A percentile compares a stretch with the other conserved stretches of the same genome.
Evolutionary conservation across 352 stramenopile species (phyloP).

Genomic region (Globisporangium lucens): DNA sequence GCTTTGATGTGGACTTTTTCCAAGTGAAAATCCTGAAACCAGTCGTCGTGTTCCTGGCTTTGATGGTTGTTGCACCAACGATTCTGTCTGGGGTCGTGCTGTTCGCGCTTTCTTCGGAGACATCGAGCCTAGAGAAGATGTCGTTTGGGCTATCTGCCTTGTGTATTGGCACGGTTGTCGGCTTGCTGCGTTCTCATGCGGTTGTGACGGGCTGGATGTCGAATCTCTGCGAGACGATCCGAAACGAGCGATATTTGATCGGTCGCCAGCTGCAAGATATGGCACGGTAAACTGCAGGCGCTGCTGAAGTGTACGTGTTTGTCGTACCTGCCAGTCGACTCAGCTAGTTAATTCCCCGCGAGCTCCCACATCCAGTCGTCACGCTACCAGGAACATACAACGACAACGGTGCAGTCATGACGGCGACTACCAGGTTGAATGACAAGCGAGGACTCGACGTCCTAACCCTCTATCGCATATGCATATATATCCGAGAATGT

Average conservation of each 20-base stretch:
- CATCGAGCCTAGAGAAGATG: slow-evolving; percentile 40
- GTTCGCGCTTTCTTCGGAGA: slow-evolving; percentile 34
- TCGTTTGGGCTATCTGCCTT: slow-evolving; percentile 56
- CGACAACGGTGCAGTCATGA: not conserved
- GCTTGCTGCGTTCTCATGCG: slow-evolving; percentile 44
- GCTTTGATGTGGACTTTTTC: slow-evolving; percentile 73
- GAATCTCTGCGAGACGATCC: slow-evolving; percentile 78
- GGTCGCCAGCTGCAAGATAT: slow-evolving; percentile 85
- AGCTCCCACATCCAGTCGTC: not conserved
- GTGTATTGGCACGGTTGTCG: slow-evolving; percentile 31
- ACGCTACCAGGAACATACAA: not conserved
- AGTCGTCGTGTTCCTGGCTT: slow-evolving; percentile 39
- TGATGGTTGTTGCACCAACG: slow-evolving; percentile 53
- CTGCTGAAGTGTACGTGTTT: not conserved
- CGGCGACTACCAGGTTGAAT: not conserved
- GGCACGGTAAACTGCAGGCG: slow-evolving; percentile 43
- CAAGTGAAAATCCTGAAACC: slow-evolving; percentile 58
- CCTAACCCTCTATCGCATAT: too few species aligned
- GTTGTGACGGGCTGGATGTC: slow-evolving; percentile 56
- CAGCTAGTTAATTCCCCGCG: not conserved
- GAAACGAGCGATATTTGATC: slow-evolving; percentile 87
- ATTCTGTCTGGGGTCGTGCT: slow-evolving; percentile 44
- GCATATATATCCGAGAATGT: not conserved
- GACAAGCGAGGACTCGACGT: not conserved
- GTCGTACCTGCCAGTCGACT: not conserved